Evolutionary conservation across 2,329 filamentous ascomycete genomes (phyloP), one percentile per base, ranked within the genome.

Genomic region (Aspergillus fumigatiaffinis): DNA sequence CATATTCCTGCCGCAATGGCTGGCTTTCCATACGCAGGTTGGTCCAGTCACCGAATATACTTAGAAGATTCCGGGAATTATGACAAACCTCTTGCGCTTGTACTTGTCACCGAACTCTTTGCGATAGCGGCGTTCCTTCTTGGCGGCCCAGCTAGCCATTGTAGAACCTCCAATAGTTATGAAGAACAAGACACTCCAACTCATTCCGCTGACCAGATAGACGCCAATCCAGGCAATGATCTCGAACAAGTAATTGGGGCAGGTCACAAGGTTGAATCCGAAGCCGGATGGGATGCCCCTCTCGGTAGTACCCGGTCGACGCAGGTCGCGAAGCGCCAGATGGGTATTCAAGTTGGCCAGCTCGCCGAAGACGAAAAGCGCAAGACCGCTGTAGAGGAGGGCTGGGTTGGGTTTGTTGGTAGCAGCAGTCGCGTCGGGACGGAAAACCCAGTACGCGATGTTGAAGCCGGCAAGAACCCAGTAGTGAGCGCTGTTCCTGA

Each of bases 181-280:
- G 76, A 97, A 97, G 21, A 96, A 65, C 17, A 86, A 79, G 0
- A 94, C 90, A 52, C 87, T 84, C 80, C 89, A 88, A 77, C 88
- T 92, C 58, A 79, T 60, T 68, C 90, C 87, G 66, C 87, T 92
- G 54, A 93, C 84, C 47, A 96, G 72, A 65, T 89, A 87, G 55
- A 97, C 82, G 26, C 92, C 92, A 29, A 90, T 66, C 94, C 94
- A 99, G 0, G 92, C 86, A 41, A 96, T 74, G 6, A 90, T 82
- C 73, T 99, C 94, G 66, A 95, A 97, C 80, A 96, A 85, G 80
- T 99, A 99, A 79, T 99, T 99, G 46, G 94, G 94, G 79, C 92
- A 96, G 12, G 94, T 99, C 53, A 99, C 93, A 38, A 90, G 77
- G 62, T 80, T 81, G 76, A 97, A 97, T 29, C 92, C 91, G 57